These are phyloP conservation scores for Cladobotryum mycophilum DNA, from an alignment of 2,329 filamentous ascomycete species.

Conservation along the genomic window DNA sequence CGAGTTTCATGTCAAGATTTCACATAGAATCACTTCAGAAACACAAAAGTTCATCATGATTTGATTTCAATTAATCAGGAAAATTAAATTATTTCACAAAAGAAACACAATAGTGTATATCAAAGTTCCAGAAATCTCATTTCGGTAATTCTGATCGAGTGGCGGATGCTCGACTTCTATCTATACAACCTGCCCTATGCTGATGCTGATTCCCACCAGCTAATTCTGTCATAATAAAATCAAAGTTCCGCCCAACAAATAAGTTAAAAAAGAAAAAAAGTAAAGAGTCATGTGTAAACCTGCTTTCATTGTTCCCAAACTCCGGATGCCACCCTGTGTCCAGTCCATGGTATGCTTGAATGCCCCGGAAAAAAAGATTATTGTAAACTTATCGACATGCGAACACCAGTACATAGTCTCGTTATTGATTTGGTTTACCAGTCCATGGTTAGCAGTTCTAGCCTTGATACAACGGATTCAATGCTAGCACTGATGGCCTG, in stretches of 20 bases:
- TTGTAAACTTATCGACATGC: neutral
- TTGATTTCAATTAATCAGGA: no score
- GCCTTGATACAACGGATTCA: conserved; percentile 29
- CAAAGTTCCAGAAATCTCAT: neutral
- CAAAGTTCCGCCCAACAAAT: neutral
- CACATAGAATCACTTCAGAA: no score
- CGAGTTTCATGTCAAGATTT: no score
- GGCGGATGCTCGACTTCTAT: conserved; percentile 6
- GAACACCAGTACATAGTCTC: neutral
- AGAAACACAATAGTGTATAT: no score
- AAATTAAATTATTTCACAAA: no score
- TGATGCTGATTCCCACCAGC: neutral
- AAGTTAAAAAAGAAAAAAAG: conserved; percentile 1
- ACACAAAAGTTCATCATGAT: no score
- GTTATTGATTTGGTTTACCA: conserved; percentile 18
- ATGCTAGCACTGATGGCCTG: conserved; percentile 40
- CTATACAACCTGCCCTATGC: conserved; percentile 7
- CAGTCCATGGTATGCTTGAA: conserved; percentile 6
- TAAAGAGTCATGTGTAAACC: conserved; percentile 3
- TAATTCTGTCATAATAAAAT: neutral
- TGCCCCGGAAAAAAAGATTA: conserved; percentile 1
- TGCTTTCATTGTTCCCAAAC: conserved; percentile 9
- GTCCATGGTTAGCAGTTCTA: conserved; percentile 32
- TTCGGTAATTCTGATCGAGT: neutral
- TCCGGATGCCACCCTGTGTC: conserved; percentile 6